phyloP scores from a whole-genome alignment of 2,329 filamentous ascomycete species.

The Diaporthe australafricana region DNA sequence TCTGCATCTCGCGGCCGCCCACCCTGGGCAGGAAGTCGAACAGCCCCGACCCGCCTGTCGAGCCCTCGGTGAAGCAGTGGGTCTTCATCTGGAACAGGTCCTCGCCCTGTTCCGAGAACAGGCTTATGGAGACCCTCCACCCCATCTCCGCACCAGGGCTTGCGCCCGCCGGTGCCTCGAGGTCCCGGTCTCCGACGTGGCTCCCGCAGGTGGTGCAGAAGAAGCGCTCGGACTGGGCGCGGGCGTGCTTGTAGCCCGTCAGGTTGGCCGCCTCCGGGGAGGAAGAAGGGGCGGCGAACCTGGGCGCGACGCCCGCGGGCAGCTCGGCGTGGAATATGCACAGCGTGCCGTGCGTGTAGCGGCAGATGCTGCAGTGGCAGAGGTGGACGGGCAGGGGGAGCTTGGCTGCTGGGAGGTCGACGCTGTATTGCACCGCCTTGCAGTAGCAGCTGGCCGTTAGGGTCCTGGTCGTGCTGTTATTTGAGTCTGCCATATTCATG shows the following conservation, averaged over 20 bases:
- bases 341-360: constrained; percentile 55
- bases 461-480: constrained; percentile 42
- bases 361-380: constrained; percentile 60
- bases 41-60: constrained; percentile 50
- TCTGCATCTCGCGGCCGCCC: constrained; percentile 44
- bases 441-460: constrained; percentile 60
- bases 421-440: constrained; percentile 54
- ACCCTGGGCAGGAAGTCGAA: constrained; percentile 50
- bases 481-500: background rate
- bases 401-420: constrained; percentile 51
- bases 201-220: constrained; percentile 61
- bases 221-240: constrained; percentile 48
- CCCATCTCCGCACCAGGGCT: constrained; percentile 40
- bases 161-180: constrained; percentile 42
- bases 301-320: constrained; percentile 48
- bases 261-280: constrained; percentile 50
- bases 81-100: constrained; percentile 49
- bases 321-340: constrained; percentile 55
- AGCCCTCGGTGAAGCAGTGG: constrained; percentile 52
- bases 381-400: constrained; percentile 57
- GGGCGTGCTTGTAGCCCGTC: constrained; percentile 50
- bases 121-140: constrained; percentile 54
- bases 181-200: constrained; percentile 53
- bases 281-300: constrained; percentile 54
- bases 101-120: constrained; percentile 52